Conservation (phyloP, 345 rosid species). For the Citrus trifoliata region DNA sequence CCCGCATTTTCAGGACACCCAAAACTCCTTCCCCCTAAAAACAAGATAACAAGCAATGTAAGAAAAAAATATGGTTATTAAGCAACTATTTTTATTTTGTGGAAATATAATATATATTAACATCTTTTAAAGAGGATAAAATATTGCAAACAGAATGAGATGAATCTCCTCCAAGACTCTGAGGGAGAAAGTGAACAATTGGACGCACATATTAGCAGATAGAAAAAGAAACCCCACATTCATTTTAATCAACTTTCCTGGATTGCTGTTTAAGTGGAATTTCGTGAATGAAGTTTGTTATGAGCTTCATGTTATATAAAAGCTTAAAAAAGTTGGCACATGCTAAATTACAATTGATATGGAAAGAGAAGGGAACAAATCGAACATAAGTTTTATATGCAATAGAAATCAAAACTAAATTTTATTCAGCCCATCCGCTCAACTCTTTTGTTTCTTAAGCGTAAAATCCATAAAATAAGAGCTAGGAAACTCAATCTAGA, state of each 20-base stretch:
- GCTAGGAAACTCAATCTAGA: too few relatives aligned
- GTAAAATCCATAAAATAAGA: background rate
- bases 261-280: too few relatives aligned
- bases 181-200: too few relatives aligned
- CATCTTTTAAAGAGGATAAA: background rate
- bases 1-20: conserved; percentile 63
- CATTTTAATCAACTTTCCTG: background rate
- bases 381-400: too few relatives aligned
- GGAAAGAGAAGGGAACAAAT: too few relatives aligned
- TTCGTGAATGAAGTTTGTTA: too few relatives aligned
- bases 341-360: too few relatives aligned
- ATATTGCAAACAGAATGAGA: background rate
- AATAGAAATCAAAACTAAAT: too few relatives aligned
- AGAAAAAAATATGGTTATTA: background rate
- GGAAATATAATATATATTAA: background rate
- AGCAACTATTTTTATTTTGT: background rate
- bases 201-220: background rate
- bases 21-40: conserved; percentile 59
- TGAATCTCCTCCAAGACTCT: background rate
- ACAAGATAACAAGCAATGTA: background rate
- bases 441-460: background rate
- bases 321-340: too few relatives aligned
- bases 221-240: background rate
- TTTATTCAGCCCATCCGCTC: background rate
- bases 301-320: too few relatives aligned